Conservation (phyloP, 164 flowering plant genomes). For the Cinnamomum micranthum region DNA sequence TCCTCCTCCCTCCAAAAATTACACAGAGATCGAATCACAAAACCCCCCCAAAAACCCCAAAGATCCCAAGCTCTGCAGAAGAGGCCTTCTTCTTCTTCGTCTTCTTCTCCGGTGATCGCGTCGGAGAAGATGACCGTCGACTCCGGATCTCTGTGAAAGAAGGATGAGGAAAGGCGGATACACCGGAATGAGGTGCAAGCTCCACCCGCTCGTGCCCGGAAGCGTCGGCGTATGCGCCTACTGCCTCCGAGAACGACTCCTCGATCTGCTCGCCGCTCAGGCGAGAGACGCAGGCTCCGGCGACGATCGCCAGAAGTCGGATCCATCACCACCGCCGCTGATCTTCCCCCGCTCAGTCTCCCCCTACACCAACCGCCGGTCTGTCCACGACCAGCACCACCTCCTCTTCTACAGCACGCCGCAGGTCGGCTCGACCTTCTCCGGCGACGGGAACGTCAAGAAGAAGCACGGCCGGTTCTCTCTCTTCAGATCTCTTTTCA, state of each 20-base stretch:
- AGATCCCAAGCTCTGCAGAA: background rate
- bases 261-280: slow-evolving; percentile 3
- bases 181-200: slow-evolving; percentile 14
- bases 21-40: background rate
- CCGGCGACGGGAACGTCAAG: slow-evolving; percentile 3
- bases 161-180: background rate
- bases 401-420: slow-evolving; percentile 63
- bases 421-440: slow-evolving; percentile 43
- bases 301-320: background rate
- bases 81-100: background rate
- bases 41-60: background rate
- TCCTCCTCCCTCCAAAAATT: background rate
- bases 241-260: slow-evolving; percentile 11
- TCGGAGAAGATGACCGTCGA: background rate
- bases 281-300: background rate
- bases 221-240: slow-evolving; percentile 10
- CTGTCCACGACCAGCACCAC: slow-evolving; percentile 10
- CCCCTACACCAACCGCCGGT: slow-evolving; percentile 58
- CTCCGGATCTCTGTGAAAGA: background rate
- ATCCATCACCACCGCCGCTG: slow-evolving; percentile 18
- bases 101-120: background rate
- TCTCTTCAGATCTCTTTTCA: background rate
- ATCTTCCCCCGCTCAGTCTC: slow-evolving; percentile 82
- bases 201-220: slow-evolving; percentile 9
- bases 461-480: background rate